Conservation (phyloP, 768 basidiomycete genomes). For the Mycena rebaudengoi region DNA sequence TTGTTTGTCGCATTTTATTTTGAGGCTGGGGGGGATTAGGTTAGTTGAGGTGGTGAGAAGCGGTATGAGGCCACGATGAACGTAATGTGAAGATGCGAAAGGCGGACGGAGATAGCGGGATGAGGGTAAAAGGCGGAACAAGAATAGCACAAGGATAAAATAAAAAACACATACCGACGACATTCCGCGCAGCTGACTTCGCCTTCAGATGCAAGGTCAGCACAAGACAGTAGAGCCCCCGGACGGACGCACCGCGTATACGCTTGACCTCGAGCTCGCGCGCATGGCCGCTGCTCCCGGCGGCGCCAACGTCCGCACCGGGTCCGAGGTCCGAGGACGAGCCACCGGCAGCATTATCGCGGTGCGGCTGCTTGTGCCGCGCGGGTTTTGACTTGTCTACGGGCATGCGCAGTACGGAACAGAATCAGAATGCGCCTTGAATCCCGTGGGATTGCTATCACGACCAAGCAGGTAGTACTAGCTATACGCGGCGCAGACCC, state of each 20-base stretch:
- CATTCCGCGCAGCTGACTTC: constrained; percentile 85
- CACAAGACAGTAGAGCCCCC: neutral
- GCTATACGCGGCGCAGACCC: too few species aligned
- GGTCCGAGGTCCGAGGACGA: too few species aligned
- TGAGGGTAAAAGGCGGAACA: constrained; percentile 40
- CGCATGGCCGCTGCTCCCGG: constrained; percentile 47
- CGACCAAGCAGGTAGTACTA: too few species aligned
- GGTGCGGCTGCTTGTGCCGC: too few species aligned
- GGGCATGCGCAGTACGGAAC: constrained; percentile 50
- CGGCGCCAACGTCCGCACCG: constrained; percentile 41
- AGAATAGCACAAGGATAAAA: constrained; percentile 26
- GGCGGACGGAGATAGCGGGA: constrained; percentile 14
- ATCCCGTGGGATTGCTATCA: too few species aligned
- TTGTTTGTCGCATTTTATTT: constrained; percentile 86
- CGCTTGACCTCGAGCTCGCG: constrained; percentile 80
- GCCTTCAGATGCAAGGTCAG: constrained; percentile 28
- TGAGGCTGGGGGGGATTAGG: constrained; percentile 53
- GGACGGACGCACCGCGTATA: constrained; percentile 56
- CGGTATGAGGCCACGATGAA: too few species aligned
- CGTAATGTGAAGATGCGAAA: constrained; percentile 27
- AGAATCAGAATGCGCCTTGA: too few species aligned
- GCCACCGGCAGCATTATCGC: too few species aligned
- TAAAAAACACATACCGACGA: constrained; percentile 73
- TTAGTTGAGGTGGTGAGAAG: constrained; percentile 32
- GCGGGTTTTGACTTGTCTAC: constrained; percentile 53